Evolutionary conservation across 495 filamentous ascomycete genomes (phyloP), one percentile per base, ranked within the genome.

Genomic region (Lophiostoma macrostomum): DNA sequence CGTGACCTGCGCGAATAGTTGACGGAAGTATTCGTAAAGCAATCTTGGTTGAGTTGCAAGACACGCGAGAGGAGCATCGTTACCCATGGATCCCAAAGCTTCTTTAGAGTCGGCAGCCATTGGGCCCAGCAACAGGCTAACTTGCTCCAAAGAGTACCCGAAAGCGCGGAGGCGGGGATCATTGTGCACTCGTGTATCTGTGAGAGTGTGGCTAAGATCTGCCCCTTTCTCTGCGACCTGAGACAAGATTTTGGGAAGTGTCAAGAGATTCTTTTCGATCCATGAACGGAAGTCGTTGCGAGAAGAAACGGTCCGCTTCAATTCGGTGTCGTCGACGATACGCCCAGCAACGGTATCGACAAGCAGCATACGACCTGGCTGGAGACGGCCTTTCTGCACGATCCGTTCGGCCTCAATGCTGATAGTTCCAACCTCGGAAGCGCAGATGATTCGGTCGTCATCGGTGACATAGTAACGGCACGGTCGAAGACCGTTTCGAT

Each of bases 91-190:
- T 28, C 93, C 93, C 23, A 99, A 79, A n/a, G 93, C 94, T 71
- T 99, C 93, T 74, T 99, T 99, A 39, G 95, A 95, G 60, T 99
- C 93, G 23, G 91, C 90, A 50, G 90, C 93, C 93, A 99, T 99
- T 7, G 93, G 93, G 18, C 86, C 94, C 23, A 99, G 80, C 8
- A 99, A 75, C 68, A 99, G 72, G 69, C 85, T 94, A 67, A 99
- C 87, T 69, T 99, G 93, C 71, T 99, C 93, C 55, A 95, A 88
- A 24, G 93, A 94, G 67, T 97, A 99, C 12, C 94, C 94, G 63
- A 94, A 97, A 7, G 91, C 88, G 53, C 83, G 84, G 39, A 99
- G 74, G 27, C 90, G 76, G 19, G 84, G 81, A 65, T 99, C 93
- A 64, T 88, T 85, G 54, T 96, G 91, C 8, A 99, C 71, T 11